These are phyloP conservation scores for Aschersonia sp. DNA, from an alignment of 2,329 filamentous ascomycete species.

Conservation along the genomic window DNA sequence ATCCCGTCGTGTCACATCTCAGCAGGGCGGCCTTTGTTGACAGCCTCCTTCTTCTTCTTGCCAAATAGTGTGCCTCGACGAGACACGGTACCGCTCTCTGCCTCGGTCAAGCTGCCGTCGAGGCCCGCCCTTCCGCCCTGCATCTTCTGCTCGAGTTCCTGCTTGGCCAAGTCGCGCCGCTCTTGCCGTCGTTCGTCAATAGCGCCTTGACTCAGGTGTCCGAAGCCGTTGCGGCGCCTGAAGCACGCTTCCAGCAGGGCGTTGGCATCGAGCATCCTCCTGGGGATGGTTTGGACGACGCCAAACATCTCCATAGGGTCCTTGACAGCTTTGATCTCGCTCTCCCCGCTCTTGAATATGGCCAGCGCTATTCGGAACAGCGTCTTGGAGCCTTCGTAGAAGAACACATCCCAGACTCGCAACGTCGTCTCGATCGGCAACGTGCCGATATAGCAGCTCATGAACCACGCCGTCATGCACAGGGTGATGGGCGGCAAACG, in stretches of 20 bases:
- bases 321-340: slow-evolving; percentile 61
- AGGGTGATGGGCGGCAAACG: slow-evolving; percentile 80
- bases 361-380: slow-evolving; percentile 83
- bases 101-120: slow-evolving; percentile 17
- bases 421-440: slow-evolving; percentile 84
- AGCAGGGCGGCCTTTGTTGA: slow-evolving; percentile 3
- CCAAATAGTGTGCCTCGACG: slow-evolving; percentile 33
- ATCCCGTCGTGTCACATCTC: slow-evolving; percentile 4
- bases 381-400: slow-evolving; percentile 89
- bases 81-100: slow-evolving; percentile 12
- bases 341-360: slow-evolving; percentile 80
- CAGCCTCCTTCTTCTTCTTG: slow-evolving; percentile 21
- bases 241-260: slow-evolving; percentile 71
- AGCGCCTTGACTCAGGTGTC: slow-evolving; percentile 64
- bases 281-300: slow-evolving; percentile 76
- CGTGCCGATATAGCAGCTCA: slow-evolving; percentile 91
- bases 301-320: slow-evolving; percentile 96
- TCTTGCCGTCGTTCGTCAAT: slow-evolving; percentile 66
- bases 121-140: slow-evolving; percentile 12
- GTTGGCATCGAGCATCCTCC: slow-evolving; percentile 71
- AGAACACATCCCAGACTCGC: slow-evolving; percentile 89
- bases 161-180: slow-evolving; percentile 40
- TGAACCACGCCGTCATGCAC: slow-evolving; percentile 93
- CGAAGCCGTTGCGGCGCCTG: slow-evolving; percentile 64
- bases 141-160: slow-evolving; percentile 18